Base-by-base conservation (phyloP, 176 grass and related monocot species). In the Neostapfia colusana region DNA sequence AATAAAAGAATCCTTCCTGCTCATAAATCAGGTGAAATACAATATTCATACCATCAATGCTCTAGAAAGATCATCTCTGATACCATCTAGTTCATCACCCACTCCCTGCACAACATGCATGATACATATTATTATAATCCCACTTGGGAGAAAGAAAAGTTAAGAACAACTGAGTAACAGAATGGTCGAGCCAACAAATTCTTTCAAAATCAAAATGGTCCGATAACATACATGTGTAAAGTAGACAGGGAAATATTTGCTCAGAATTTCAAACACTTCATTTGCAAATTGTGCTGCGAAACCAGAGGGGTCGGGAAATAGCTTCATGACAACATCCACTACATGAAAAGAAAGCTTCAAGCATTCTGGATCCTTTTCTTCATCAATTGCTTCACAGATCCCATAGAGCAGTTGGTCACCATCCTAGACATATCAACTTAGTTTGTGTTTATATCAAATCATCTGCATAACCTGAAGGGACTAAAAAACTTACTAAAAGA, bases 231-330 rank as follows among this genome's bases (percentile, higher is more conserved):
- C 95, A 80, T 92, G 89, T 63, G 86, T 97, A 76, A 97, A 93
- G 88, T 93, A 93, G 72, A 97, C 83, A 82, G 95, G 95, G 81
- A 88, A 97, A 85, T 97, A 97, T 74, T 89, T 91, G 73, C 89
- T 97, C 76, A 97, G 80, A 69, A 93, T 84, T 77, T 91, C 91
- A 73, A 97, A 97, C 68, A 93, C 39, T 40, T 93, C 91, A 7
- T 34, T 76, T 36, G 87, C 81, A 87, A 77, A 90, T 59, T 89
- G 85, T 34, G 73, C 80, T 66, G 82, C 76, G 62, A 76, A 59
- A 89, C 74, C 82, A 85, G 95, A 90, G 11, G 85, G 72, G 76
- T 70, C 84, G 36, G 82, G 72, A 84, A 93, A 90, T 49, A 93
- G 45, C 57, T 78, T 81, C 77, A 91, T 89, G 37, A 87, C 78